Evolutionary conservation across 805 yeast species (phyloP).

Genomic region (Pichia deserticola): DNA sequence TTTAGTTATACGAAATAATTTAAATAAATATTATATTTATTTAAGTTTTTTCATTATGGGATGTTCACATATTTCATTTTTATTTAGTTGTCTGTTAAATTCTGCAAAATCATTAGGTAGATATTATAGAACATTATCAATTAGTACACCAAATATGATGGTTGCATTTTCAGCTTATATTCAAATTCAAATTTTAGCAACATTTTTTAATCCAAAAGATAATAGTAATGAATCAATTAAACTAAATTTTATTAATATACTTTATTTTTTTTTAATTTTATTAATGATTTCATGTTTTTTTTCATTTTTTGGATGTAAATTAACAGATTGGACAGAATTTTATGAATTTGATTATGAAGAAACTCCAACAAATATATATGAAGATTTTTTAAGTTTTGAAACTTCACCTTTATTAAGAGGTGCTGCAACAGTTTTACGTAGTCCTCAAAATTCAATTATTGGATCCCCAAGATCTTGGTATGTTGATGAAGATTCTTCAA

Average conservation of each 20-base stretch:
- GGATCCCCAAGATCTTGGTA: constrained; percentile 27
- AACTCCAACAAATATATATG: constrained; percentile 9
- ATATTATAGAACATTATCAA: constrained; percentile 64
- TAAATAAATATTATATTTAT: constrained; percentile 34
- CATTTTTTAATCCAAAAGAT: constrained; percentile 10
- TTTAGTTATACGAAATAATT: constrained; percentile 26
- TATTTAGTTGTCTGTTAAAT: constrained; percentile 61
- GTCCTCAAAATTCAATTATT: constrained; percentile 17
- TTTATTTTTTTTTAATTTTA: constrained; percentile 18
- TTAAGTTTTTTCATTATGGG: constrained; percentile 55
- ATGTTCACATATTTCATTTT: constrained; percentile 60
- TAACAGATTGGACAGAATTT: constrained; percentile 22
- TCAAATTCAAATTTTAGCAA: constrained; percentile 21
- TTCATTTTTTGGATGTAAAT: constrained; percentile 23
- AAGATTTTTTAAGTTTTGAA: constrained; percentile 24
- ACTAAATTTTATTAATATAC: constrained; percentile 15
- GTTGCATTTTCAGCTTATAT: constrained; percentile 27
- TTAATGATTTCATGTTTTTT: constrained; percentile 14
- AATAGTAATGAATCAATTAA: constrained; percentile 9
- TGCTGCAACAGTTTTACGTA: constrained; percentile 25
- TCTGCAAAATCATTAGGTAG: constrained; percentile 74
- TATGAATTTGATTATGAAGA: constrained; percentile 23
- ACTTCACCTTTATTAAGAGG: constrained; percentile 29
- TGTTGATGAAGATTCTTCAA: constrained; percentile 20
- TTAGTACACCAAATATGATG: constrained; percentile 64